Conservation (phyloP, 441 rosid genomes). For the Syzygium syzygioides region DNA sequence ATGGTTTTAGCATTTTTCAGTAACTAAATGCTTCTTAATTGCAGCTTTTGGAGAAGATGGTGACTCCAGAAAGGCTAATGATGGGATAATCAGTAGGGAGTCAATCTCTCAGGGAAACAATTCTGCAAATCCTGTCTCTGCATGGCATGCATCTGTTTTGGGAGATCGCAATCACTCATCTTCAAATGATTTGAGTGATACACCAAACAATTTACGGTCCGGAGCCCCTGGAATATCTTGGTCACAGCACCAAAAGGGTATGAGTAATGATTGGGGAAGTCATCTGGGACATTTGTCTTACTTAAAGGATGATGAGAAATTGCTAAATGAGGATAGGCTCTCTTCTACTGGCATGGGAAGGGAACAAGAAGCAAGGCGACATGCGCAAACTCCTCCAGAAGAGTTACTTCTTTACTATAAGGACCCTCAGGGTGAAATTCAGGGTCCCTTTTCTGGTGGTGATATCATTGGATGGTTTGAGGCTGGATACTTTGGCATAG, state of each 20-base stretch:
- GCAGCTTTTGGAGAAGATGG: conserved; percentile 50
- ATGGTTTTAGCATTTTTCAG: not conserved
- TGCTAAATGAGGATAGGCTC: conserved; percentile 73
- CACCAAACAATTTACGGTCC: conserved; percentile 36
- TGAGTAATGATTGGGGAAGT: conserved; percentile 35
- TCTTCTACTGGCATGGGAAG: conserved; percentile 50
- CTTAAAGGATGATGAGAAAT: conserved; percentile 54
- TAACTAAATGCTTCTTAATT: conserved; percentile 15
- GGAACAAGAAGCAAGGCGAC: conserved; percentile 66
- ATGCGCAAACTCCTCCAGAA: conserved; percentile 59
- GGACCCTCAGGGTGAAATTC: conserved; percentile 97
- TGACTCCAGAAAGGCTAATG: conserved; percentile 43
- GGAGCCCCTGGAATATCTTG: conserved; percentile 38
- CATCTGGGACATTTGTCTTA: conserved; percentile 34
- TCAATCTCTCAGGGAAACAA: conserved; percentile 34
- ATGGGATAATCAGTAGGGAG: conserved; percentile 35
- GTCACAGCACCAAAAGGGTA: conserved; percentile 42
- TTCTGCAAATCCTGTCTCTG: conserved; percentile 32
- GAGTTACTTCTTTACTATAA: conserved; percentile 68
- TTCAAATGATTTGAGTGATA: conserved; percentile 47
- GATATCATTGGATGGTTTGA: conserved; percentile 99
- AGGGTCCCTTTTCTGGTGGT: conserved; percentile 89
- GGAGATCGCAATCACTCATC: conserved; percentile 39
- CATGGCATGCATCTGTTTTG: conserved; percentile 49
- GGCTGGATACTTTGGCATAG: conserved; percentile 97